Percentiles rank a stretch among this genome's conserved stretches.
Conservation (phyloP, 345 rosid genomes). For the Chamaenerion angustifolium region DNA sequence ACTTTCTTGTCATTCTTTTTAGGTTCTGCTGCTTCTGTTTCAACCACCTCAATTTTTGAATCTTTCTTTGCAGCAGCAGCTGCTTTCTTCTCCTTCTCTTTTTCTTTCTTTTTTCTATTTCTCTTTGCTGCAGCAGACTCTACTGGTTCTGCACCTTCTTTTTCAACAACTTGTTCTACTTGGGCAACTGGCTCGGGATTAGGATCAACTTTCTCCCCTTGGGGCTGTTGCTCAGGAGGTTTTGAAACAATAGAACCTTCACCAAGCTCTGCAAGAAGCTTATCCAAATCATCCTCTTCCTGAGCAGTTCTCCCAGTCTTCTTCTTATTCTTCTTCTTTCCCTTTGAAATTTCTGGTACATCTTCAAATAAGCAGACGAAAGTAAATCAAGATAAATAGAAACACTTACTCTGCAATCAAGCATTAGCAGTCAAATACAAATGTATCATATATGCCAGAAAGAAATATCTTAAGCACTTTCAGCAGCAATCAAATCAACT, state of each 20-base stretch:
- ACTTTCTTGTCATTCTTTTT: constrained; percentile 80
- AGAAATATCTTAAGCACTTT: too few relatives aligned
- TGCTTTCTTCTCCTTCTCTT: constrained; percentile 56
- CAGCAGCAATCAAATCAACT: too few relatives aligned
- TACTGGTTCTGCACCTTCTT: constrained; percentile 55
- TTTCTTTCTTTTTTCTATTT: constrained; percentile 82
- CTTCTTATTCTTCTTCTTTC: constrained; percentile 79
- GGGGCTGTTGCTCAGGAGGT: constrained; percentile 21
- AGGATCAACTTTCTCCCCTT: constrained; percentile 37
- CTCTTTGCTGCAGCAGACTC: constrained; percentile 83
- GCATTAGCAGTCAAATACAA: too few relatives aligned
- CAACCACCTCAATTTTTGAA: constrained; percentile 51
- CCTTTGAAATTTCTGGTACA: constrained; percentile 51
- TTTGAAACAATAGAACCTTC: constrained; percentile 28
- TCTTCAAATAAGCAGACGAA: constrained; percentile 21
- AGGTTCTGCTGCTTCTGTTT: constrained; percentile 54
- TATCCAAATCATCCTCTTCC: constrained; percentile 93
- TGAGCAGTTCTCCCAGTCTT: constrained; percentile 82
- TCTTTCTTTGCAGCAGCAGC: constrained; percentile 38
- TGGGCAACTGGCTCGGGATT: constrained; percentile 31
- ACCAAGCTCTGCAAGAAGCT: constrained; percentile 84
- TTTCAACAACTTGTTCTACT: constrained; percentile 31
- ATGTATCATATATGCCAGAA: too few relatives aligned
- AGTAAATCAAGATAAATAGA: too few relatives aligned
- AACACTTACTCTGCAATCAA: too few relatives aligned